These are phyloP conservation scores for Akanthomyces lecanii DNA, from an alignment of 2,329 filamentous ascomycete species.

Conservation along the genomic window DNA sequence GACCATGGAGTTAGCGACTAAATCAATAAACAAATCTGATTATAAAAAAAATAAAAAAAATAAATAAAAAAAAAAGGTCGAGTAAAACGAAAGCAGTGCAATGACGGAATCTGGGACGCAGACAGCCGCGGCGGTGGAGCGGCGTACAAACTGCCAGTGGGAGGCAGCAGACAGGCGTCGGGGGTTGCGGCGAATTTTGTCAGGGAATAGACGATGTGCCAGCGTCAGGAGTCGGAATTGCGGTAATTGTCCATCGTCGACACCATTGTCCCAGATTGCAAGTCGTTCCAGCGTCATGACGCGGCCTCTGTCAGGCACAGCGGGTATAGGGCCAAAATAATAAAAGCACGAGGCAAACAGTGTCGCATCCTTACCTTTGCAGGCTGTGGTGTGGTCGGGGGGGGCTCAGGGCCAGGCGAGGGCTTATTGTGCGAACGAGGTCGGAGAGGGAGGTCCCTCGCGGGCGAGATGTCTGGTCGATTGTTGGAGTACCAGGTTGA, in stretches of 20 bases:
- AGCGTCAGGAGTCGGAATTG: neutral
- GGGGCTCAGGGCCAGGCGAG: neutral
- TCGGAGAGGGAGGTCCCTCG: slow-evolving; percentile 2
- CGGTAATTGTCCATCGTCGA: neutral
- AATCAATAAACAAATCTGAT: neutral
- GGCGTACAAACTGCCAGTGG: slow-evolving; percentile 1
- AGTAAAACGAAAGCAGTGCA: neutral
- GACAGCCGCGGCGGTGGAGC: slow-evolving; percentile 9
- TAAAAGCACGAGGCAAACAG: slow-evolving; percentile 3
- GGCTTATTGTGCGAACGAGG: neutral
- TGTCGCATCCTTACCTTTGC: slow-evolving; percentile 8
- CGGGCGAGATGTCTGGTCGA: neutral
- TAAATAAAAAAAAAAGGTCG: neutral
- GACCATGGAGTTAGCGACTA: neutral
- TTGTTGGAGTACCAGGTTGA: neutral
- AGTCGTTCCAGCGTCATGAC: neutral
- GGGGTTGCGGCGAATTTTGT: neutral
- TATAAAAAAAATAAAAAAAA: neutral
- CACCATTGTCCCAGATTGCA: neutral
- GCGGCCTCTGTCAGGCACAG: neutral
- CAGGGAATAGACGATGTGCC: neutral
- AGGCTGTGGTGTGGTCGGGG: slow-evolving; percentile 3
- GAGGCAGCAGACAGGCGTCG: neutral
- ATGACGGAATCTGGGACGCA: neutral
- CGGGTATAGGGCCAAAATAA: neutral